Evolutionary conservation across 345 rosid genomes (phyloP), one percentile per base, ranked within the genome.

Genomic region (Salix arbutifolia): DNA sequence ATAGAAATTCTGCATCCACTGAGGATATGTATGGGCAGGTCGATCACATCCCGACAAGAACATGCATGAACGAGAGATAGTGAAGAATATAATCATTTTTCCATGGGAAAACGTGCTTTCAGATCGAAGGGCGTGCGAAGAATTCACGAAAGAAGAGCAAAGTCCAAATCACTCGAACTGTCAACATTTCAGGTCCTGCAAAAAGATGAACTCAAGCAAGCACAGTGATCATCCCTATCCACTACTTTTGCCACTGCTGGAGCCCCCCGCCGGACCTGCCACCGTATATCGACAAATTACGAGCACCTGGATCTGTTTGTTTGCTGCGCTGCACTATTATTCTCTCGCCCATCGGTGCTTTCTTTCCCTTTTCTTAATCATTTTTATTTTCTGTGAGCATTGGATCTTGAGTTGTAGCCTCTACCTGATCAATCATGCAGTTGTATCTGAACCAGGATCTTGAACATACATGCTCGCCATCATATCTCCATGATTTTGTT

Each of bases 161-260:
- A 31, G 33, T 28, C 70, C 61, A 48, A 30, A 53, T 18, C 18
- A 1, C n/a, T 18, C 56, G 42, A 70, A 5, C 30, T 13, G 68
- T 69, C 44, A 28, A 68, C 42, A n/a, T 65, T 69, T 44, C 68
- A 68, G 73, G 68, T 40, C 56, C 73, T 76, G 73, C 42, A 69
- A 38, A 65, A 67, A 5, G 71, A 11, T n/a, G 17, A 13, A 0
- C 37, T 28, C 40, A 31, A 8, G 8, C 64, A 1, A 8, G 2
- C 64, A 3, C 65, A 19, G 26, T 56, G 73, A 53, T 53, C 67
- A 58, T 40, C 79, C 79, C 79, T 56, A 31, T 70, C 80, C 80
- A 71, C 80, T 77, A 3, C 71, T 77, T 77, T 64, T 30, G 21
- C 11, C n/a, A 1, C 65, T 23, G 60, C 1, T 70, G 61, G 56